These are phyloP conservation scores for Zanthoxylum bungeanum DNA, from an alignment of 345 rosid genomes.

Conservation along the genomic window DNA sequence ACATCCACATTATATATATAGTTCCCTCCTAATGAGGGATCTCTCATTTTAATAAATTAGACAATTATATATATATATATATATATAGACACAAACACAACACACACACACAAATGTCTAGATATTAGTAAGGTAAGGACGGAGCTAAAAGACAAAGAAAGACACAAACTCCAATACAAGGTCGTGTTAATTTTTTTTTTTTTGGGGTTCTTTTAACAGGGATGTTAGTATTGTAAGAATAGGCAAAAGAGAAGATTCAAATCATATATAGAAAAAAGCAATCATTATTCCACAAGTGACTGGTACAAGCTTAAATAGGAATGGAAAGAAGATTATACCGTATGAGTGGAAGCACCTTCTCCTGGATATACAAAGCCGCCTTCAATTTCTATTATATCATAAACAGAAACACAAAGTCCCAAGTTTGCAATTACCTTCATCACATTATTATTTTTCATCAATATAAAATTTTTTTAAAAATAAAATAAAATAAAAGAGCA, in stretches of 20 bases:
- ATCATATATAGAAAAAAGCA: neutral
- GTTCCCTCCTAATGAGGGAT: too few relatives aligned
- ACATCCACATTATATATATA: too few relatives aligned
- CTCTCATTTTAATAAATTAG: too few relatives aligned
- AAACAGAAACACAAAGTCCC: constrained; percentile 76
- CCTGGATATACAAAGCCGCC: constrained; percentile 81
- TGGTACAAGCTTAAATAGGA: neutral
- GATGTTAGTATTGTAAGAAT: too few relatives aligned
- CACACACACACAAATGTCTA: too few relatives aligned
- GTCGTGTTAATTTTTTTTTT: too few relatives aligned
- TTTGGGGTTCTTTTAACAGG: too few relatives aligned
- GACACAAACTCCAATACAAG: too few relatives aligned
- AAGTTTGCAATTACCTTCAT: constrained; percentile 64
- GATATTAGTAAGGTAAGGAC: too few relatives aligned
- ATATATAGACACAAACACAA: too few relatives aligned
- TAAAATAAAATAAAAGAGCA: neutral
- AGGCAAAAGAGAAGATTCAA: neutral
- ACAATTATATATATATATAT: too few relatives aligned
- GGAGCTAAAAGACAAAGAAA: too few relatives aligned
- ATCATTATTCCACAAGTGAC: neutral
- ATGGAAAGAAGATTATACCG: constrained; percentile 34
- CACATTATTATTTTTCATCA: neutral
- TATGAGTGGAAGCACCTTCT: constrained; percentile 83
- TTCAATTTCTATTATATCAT: constrained; percentile 52
- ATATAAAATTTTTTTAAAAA: neutral